phyloP scores from a whole-genome alignment of 371 early-diverging fungal genomes.

The Umbelopsis sp. region DNA sequence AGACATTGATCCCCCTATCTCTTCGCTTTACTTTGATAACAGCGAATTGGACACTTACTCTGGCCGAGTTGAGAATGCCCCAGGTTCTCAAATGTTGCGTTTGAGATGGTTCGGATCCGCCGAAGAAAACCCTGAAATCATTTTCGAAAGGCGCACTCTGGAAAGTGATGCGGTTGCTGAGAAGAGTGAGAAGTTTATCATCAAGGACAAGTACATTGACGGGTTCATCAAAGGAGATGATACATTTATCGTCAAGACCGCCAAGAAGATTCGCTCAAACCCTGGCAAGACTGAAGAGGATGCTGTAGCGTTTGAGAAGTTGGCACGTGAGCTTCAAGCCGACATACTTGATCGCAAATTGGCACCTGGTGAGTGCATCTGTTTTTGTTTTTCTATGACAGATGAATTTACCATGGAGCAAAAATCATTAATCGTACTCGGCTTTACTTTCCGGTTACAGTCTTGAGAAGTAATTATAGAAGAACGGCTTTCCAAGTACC shows the following conservation, averaged over 20 bases:
- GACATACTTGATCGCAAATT: constrained; percentile 76
- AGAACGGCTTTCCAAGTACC: constrained; percentile 99
- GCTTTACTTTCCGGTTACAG: constrained; percentile 28
- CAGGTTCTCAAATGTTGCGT: constrained; percentile 84
- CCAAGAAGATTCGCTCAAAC: constrained; percentile 74
- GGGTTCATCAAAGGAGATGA: constrained; percentile 78
- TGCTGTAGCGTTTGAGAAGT: constrained; percentile 68
- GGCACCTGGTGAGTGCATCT: constrained; percentile 69
- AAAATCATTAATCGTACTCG: not conserved
- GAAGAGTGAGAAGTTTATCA: constrained; percentile 88
- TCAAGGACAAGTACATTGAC: constrained; percentile 90
- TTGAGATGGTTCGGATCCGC: constrained; percentile 84
- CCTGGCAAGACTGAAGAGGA: constrained; percentile 80
- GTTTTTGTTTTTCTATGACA: not conserved
- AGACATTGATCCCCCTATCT: constrained; percentile 77
- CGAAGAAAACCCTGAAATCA: constrained; percentile 58
- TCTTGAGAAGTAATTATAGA: constrained; percentile 95
- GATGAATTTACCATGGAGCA: no score
- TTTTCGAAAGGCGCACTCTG: constrained; percentile 95
- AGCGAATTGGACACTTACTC: constrained; percentile 82
- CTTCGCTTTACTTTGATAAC: constrained; percentile 93
- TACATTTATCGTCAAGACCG: constrained; percentile 63
- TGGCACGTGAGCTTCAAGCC: constrained; percentile 83
- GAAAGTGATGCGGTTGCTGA: constrained; percentile 95
- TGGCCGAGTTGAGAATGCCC: constrained; percentile 84